These are phyloP conservation scores for Cicer yamashitae DNA, from an alignment of 306 rosid genomes.

Conservation along the genomic window DNA sequence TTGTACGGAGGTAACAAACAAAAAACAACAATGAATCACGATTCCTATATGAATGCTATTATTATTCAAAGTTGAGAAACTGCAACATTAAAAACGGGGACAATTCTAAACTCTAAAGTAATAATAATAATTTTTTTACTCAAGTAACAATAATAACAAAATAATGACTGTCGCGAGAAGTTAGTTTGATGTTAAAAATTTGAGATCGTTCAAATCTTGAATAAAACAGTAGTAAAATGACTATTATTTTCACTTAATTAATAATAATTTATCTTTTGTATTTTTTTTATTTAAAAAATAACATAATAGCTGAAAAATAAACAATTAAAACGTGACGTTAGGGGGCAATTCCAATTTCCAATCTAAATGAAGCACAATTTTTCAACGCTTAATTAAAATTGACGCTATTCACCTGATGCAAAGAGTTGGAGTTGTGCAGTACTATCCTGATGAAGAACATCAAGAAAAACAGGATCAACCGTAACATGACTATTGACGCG, in stretches of 20 bases:
- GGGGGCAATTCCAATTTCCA: background rate
- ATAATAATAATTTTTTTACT: too few relatives aligned
- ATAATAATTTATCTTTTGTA: too few relatives aligned
- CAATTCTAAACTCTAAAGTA: background rate
- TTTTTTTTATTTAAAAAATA: too few relatives aligned
- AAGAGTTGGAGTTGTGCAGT: constrained; percentile 58
- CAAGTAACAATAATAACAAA: too few relatives aligned
- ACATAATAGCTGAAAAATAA: too few relatives aligned
- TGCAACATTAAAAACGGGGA: background rate
- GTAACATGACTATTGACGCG: constrained; percentile 82
- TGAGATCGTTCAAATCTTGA: too few relatives aligned
- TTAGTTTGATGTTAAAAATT: too few relatives aligned
- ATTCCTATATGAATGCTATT: background rate
- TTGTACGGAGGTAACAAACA: too few relatives aligned
- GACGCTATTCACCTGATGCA: background rate
- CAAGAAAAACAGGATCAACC: constrained; percentile 88
- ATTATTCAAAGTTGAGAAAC: background rate
- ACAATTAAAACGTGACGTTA: background rate
- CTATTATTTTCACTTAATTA: too few relatives aligned
- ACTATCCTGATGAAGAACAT: constrained; percentile 74
- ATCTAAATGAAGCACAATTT: background rate
- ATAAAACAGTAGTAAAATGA: too few relatives aligned
- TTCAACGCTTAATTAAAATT: background rate
- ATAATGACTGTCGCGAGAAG: too few relatives aligned
- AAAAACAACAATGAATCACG: too few relatives aligned